Conservation (phyloP, 768 basidiomycete species). For the Leccinum aurantiacum region DNA sequence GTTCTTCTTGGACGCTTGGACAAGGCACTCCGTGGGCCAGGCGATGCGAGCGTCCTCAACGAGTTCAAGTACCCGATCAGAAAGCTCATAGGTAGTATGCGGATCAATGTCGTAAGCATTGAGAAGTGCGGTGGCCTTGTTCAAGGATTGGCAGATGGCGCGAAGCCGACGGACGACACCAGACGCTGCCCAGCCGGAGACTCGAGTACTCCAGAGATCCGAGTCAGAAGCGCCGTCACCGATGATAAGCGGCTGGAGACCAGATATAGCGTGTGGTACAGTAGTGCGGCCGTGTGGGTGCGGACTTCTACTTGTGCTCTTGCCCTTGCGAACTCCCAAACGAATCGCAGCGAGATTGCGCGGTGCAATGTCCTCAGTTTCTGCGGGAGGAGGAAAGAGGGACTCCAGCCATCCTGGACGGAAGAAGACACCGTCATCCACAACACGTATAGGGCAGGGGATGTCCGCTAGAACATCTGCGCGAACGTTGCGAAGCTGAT, state of each 20-base stretch:
- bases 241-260: constrained; percentile 67
- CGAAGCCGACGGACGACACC: constrained; percentile 67
- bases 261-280: constrained; percentile 18
- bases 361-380: constrained; percentile 22
- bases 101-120: constrained; percentile 71
- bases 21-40: constrained; percentile 73
- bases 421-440: constrained; percentile 74
- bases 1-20: constrained; percentile 47
- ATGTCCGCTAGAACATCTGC: constrained; percentile 56
- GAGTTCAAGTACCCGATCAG: constrained; percentile 67
- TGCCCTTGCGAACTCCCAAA: constrained; percentile 26
- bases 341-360: constrained; percentile 24
- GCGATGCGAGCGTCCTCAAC: constrained; percentile 73
- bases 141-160: constrained; percentile 70
- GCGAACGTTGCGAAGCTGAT: constrained; percentile 60
- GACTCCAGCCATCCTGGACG: constrained; percentile 55
- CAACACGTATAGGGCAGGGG: constrained; percentile 50
- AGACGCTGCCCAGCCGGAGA: constrained; percentile 61
- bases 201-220: constrained; percentile 58
- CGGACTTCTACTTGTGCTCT: constrained; percentile 28
- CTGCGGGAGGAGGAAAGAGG: constrained; percentile 37
- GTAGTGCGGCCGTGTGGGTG: constrained; percentile 22
- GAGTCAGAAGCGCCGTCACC: constrained; percentile 71
- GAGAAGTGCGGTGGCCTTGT: constrained; percentile 58
- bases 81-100: constrained; percentile 64